Base-by-base conservation (phyloP, 805 yeast species). In the Schizosaccharomyces lindneri region DNA sequence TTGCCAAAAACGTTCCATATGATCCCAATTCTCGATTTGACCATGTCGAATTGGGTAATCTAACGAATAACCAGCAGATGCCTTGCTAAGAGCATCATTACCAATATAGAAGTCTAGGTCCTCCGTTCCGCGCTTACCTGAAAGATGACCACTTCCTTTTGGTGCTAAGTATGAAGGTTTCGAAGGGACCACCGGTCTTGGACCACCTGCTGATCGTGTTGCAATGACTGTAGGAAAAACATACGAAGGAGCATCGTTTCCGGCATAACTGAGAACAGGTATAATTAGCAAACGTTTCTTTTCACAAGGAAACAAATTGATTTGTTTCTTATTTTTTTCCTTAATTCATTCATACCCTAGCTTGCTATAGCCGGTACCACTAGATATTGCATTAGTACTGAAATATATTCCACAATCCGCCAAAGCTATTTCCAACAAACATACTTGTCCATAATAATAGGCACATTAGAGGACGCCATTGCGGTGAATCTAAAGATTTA, bases 1-100 rank as follows among this genome's bases (percentile, higher is more conserved):
- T 70, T 93, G 97, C 98, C 98, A 93, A 73, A 88, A 90, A 71
- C 98, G 79, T 73, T 93, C 98, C 98, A 93, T 93, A 70, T 93
- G 97, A 74, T 93, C 98, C 98, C 98, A 93, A 72, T 93, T 87
- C 73, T 93, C 98, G 65, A 93, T 85, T 76, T 93, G 98, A 31
- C 98, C 98, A 70, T 93, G 98, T 72, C 88, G 84, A 64, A 93
- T 88, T 21, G 98, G 98, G 69, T 93, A 93, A 65, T 82, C 80
- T 63, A 93, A 75, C 36, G 89, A 84, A 73, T 93, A 93, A 65
- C 43, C 31, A 55, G 43, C 57, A 48, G 81, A 84, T n/a, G 97
- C 84, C 15, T 95, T 95, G 61, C 79, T 79, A 55, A 93, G 69
- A 1, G 98, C 98, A 72, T 90, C 97, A 68, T 93, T 93, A 43